phyloP scores from a whole-genome alignment of 2,329 filamentous ascomycete genomes.

The Fusarium ramigenum region DNA sequence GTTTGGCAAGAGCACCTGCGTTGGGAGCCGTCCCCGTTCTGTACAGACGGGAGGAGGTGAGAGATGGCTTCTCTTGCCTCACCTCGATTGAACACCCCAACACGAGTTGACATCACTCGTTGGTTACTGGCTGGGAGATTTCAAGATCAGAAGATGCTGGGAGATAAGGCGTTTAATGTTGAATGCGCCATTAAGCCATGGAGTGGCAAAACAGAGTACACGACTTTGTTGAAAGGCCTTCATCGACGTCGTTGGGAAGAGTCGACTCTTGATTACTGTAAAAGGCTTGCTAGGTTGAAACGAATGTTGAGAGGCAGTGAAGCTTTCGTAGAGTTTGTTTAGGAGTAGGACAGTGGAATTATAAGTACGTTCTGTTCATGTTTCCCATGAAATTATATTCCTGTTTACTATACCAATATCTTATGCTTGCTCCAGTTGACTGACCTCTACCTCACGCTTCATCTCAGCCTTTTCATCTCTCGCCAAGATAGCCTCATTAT shows the following conservation, averaged over 20 bases:
- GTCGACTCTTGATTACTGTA: neutral
- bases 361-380: fast-evolving
- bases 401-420: neutral
- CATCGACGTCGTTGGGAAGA: neutral
- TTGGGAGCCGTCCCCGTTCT: no score
- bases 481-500: constrained; percentile 10
- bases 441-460: neutral
- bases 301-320: neutral
- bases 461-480: constrained; percentile 15
- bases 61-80: no score
- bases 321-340: neutral
- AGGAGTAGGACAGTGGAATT: neutral
- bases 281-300: neutral
- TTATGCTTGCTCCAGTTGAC: neutral
- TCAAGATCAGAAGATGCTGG: neutral
- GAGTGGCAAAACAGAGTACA: neutral
- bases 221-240: neutral
- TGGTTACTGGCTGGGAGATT: constrained; percentile 7
- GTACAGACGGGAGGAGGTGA: no score
- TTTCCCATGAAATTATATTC: no score
- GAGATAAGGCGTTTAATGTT: neutral
- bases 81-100: no score
- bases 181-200: neutral
- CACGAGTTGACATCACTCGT: neutral
- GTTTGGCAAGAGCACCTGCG: no score